Evolutionary conservation across 1,284 basidiomycete species (phyloP).

Genomic region (Sporisorium graminicola): DNA sequence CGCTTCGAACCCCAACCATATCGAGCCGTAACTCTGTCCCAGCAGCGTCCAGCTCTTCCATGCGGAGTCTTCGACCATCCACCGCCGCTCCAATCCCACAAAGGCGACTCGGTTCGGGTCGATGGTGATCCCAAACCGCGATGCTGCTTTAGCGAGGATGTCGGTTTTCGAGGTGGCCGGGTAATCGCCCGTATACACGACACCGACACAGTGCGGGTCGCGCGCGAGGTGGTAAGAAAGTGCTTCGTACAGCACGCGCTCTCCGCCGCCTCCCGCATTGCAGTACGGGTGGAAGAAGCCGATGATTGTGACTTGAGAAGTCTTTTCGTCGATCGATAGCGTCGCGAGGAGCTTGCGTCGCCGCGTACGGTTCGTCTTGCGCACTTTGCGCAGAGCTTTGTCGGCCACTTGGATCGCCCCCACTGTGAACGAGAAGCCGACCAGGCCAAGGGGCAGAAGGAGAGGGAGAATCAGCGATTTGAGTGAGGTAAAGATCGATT

Average conservation of each 20-base stretch:
- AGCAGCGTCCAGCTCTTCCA: slow-evolving; percentile 91
- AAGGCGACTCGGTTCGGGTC: slow-evolving; percentile 79
- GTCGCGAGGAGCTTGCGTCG: slow-evolving; percentile 30
- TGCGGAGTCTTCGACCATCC: slow-evolving; percentile 82
- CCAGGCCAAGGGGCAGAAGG: slow-evolving; percentile 20
- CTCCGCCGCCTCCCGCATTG: slow-evolving; percentile 97
- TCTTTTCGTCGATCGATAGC: slow-evolving; percentile 35
- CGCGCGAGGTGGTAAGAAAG: slow-evolving; percentile 81
- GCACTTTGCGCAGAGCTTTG: slow-evolving; percentile 22
- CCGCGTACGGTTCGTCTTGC: slow-evolving; percentile 26
- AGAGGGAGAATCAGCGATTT: slow-evolving; percentile 21
- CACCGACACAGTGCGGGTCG: slow-evolving; percentile 79
- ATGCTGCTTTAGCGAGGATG: slow-evolving; percentile 75
- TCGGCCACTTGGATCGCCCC: slow-evolving; percentile 41
- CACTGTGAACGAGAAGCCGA: slow-evolving; percentile 26
- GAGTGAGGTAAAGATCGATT: slow-evolving; percentile 11
- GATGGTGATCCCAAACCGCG: slow-evolving; percentile 85
- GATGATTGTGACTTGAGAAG: slow-evolving; percentile 31
- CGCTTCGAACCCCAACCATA: slow-evolving; percentile 85
- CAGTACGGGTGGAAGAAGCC: slow-evolving; percentile 98
- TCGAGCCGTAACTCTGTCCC: slow-evolving; percentile 89
- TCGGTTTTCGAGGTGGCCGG: slow-evolving; percentile 76
- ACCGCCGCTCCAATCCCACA: slow-evolving; percentile 79
- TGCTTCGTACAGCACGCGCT: slow-evolving; percentile 94
- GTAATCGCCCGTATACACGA: slow-evolving; percentile 84